Evolutionary conservation across 2,329 filamentous ascomycete genomes (phyloP), one percentile per base, ranked within the genome.

Genomic region (Diplodia sapinea): DNA sequence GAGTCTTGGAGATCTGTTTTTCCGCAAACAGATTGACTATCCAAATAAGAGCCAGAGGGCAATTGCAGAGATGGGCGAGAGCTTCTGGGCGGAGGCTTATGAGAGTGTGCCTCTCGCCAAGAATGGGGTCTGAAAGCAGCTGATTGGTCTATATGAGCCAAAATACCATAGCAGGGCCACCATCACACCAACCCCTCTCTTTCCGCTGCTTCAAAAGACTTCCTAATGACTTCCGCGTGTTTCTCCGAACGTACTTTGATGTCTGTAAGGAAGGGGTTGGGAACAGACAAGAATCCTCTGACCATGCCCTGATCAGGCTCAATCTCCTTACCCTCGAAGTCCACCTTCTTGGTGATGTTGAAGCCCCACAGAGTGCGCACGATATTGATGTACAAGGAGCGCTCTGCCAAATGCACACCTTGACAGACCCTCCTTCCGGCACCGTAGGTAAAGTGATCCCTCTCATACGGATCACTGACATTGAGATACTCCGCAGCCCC

Each of bases 21-120:
- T 82, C 64, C 76, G 79, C 59, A 69, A 79, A 61, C 75, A 74
- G 67, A 71, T 75, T 31, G 78, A 78, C 15, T 82, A 75, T 71
- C 72, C 74, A 9, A 79, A 80, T 69, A 76, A 78, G 64, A 82
- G 79, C 69, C 78, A 80, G 70, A 74, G 72, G 61, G 82, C 78
- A 76, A 73, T 78, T 68, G 75, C 74, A 2, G 59, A 69, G 31
- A 69, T 78, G 69, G 74, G 75, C 65, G 57, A 71, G 59, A 61
- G 56, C 20, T 70, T 79, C 47, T 80, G 78, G 78, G 72, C 78
- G 64, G 63, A 70, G 50, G 76, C 71, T 8, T 78, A 77, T 69
- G 67, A 70, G 57, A 72, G 73, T 56, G 72, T 74, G 9, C 71
- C 72, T 3, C 70, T 71, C 56, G 73, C 73, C 63, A 61, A 5